Conservation (phyloP, 1,139 yeast genomes). For the Protomyces arabidopsidicola region DNA sequence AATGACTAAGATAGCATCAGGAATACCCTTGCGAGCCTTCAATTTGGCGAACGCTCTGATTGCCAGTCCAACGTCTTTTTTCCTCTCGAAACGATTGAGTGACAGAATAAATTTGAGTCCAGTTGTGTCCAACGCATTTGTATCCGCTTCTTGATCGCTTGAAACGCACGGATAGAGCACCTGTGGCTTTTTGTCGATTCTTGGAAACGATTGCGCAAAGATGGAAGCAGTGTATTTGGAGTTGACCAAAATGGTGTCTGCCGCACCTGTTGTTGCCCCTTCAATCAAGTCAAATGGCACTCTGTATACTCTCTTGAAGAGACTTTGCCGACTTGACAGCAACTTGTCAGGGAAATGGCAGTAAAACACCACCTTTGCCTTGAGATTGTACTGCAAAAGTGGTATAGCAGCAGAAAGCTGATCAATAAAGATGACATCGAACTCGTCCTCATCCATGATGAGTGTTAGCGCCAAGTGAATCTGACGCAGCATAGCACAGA, state of each 20-base stretch:
- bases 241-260: constrained; percentile 82
- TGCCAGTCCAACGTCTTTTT: constrained; percentile 78
- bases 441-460: constrained; percentile 44
- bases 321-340: constrained; percentile 54
- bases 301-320: constrained; percentile 62
- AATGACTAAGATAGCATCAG: constrained; percentile 30
- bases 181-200: constrained; percentile 51
- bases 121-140: constrained; percentile 17
- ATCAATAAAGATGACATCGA: constrained; percentile 77
- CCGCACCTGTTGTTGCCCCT: constrained; percentile 67
- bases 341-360: constrained; percentile 95
- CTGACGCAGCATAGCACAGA: constrained; percentile 82
- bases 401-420: constrained; percentile 87
- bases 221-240: constrained; percentile 73
- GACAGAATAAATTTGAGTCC: constrained; percentile 54
- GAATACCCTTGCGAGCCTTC: constrained; percentile 33
- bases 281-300: constrained; percentile 77
- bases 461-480: constrained; percentile 56
- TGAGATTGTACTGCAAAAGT: constrained; percentile 47
- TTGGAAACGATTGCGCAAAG: constrained; percentile 59
- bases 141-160: constrained; percentile 10
- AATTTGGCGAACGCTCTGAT: constrained; percentile 56
- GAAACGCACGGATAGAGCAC: constrained; percentile 91
- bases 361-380: constrained; percentile 63
- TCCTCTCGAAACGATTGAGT: constrained; percentile 80